Base-by-base conservation (phyloP, 2,329 filamentous ascomycete genomes). In the Arthrobotrys entomopaga region DNA sequence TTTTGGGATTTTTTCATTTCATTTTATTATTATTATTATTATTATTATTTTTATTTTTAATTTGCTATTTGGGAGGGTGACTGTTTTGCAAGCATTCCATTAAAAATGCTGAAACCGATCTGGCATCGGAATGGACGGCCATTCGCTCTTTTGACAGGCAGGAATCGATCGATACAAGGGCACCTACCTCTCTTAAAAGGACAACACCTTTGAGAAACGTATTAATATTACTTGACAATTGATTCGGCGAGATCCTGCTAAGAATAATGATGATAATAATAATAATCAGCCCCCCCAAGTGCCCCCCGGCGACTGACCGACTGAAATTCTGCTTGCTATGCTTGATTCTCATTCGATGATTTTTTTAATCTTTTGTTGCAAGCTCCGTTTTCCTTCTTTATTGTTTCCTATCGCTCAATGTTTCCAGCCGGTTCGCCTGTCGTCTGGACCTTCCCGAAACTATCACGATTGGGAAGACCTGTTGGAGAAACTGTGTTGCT, bases 401-500 rank as follows among this genome's bases (percentile, higher is more conserved):
- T 34, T 34, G 29, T 34, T 24, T 70, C 60, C 48, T 34, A 52
- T 72, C 67, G 67, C 53, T 46, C 60, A 61, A 73, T 57, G 53
- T 61, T 73, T 60, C 69, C 61, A 56, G 16, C 26, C 40, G 34
- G 29, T 49, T 73, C 64, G 69, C 54, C 40, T 63, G 42, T 74
- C 70, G 70, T 67, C 53, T 74, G 63, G 57, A 74, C 70, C 63
- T 74, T 67, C 70, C 70, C 52, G 29, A 64, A 74, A 20, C 29
- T 48, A 48, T 52, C 57, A 46, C 29, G 43, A 63, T 43, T 43
- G 42, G 57, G 65, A 58, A 72, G 52, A 54, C 29, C 70, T 74
- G 70, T 74, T 74, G 70, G 63, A 74, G 69, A 73, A 73, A 66
- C 61, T 67, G 70, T 67, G 69, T 74, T 74, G 70, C 70, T 74